Percentiles rank a stretch among this genome's conserved stretches.
Evolutionary conservation across 306 rosid species (phyloP).

Genomic region (Alnus rubra): DNA sequence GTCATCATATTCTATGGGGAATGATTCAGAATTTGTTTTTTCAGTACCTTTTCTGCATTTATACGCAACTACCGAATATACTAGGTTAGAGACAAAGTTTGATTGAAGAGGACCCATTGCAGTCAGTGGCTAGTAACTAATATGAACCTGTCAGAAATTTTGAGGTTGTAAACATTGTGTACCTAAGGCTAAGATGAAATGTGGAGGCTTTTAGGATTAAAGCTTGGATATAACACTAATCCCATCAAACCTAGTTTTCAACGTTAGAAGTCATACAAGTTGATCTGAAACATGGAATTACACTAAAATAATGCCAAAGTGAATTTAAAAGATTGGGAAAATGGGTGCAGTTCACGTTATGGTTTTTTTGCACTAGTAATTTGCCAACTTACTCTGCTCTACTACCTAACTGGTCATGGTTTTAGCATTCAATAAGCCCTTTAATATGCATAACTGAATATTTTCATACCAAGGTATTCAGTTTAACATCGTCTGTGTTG

Average conservation of each 20-base stretch:
- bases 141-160: background rate
- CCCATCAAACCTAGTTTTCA: background rate
- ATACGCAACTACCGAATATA: background rate
- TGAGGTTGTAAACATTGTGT: background rate
- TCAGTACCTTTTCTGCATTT: background rate
- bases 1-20: background rate
- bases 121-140: background rate
- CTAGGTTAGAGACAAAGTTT: background rate
- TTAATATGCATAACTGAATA: background rate
- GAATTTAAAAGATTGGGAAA: background rate
- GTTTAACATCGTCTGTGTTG: conserved; percentile 8
- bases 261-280: background rate
- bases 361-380: background rate
- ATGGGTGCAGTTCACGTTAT: background rate
- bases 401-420: background rate
- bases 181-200: background rate
- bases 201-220: background rate
- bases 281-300: background rate
- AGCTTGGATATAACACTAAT: background rate
- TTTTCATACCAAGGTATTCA: conserved; percentile 6
- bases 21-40: too few species aligned
- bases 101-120: background rate
- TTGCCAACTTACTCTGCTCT: background rate
- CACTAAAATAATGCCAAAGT: background rate
- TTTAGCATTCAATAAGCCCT: background rate